Base-by-base conservation (phyloP, 257 asterid species). In the Solanum habrochaites region DNA sequence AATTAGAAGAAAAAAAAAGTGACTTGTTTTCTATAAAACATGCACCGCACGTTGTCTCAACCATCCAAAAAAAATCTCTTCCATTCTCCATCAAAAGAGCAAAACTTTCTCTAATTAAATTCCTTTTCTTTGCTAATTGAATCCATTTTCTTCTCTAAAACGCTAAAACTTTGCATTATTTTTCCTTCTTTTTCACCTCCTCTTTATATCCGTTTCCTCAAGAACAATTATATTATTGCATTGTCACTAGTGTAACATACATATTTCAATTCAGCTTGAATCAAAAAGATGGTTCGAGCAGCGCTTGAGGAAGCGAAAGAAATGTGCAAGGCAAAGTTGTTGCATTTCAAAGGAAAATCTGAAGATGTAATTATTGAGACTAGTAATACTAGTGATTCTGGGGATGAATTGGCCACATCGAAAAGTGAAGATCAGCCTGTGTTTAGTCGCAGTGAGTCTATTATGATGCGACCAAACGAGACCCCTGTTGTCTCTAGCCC, bases 261-360 rank as follows among this genome's bases (percentile, higher is more conserved):
- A 18, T 11, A 47, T 52, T 81, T 49, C 37, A 32, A 45, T 47
- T 27, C 18, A 47, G 69, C 69, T 81, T 85, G 67, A 29, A 85
- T 70, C 87, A 49, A 43, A 21, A 69, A 87, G 35, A 95, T 94
- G 94, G 94, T 91, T 88, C 87, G 93, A 74, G 93, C 89, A n/a
- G 2, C 69, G 15, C 85, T 87, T 40, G 93, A 90, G 89, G 97
- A 91, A 83, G 97, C 93, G 7, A 88, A 71, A 60, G 87, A 85
- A 62, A 85, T 52, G 31, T 85, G 83, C 83, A 70, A 85, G 71
- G 83, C 87, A 47, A 6, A 23, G 42, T 49, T 81, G 43, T 52
- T 81, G 29, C 85, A 83, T 64, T 77, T 86, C 72, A 93, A 90
- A 77, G 87, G 94, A 90, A 92, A 91, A 83, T 27, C 83, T 39